phyloP scores from a whole-genome alignment of 331 rosid genomes.

The Rosa hybrid region DNA sequence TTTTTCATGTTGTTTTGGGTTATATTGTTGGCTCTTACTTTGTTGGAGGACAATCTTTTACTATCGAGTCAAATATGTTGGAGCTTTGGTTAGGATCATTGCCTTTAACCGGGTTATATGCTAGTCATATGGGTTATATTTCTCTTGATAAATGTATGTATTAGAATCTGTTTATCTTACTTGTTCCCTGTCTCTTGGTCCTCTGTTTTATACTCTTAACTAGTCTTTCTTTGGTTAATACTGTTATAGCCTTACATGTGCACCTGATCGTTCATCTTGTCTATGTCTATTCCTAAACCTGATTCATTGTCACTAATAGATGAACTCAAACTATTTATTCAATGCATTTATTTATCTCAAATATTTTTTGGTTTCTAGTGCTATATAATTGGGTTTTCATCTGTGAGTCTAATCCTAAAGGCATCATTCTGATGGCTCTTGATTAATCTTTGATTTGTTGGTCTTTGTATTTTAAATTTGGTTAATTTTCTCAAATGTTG shows the following conservation, averaged over 20 bases:
- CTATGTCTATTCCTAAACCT: not conserved
- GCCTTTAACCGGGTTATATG: too few relatives aligned
- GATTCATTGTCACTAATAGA: not conserved
- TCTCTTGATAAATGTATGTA: too few relatives aligned
- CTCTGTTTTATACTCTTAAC: not conserved
- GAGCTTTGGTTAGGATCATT: too few relatives aligned
- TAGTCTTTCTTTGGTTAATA: not conserved
- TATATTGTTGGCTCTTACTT: too few relatives aligned
- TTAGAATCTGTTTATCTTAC: slow-evolving; percentile 2
- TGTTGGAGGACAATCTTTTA: too few relatives aligned
- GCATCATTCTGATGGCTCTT: not conserved
- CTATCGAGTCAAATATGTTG: too few relatives aligned
- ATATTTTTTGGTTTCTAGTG: not conserved
- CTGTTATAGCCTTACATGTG: not conserved
- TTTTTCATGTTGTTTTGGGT: too few relatives aligned
- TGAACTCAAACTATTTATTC: not conserved
- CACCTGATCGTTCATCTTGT: not conserved
- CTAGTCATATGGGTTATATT: too few relatives aligned
- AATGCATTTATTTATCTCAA: too few relatives aligned
- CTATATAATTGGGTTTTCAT: not conserved
- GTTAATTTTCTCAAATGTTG: not conserved
- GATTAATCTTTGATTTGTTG: not conserved
- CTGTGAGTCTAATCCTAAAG: not conserved
- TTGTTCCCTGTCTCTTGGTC: not conserved
- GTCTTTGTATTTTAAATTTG: not conserved